Percentiles rank a stretch among this genome's conserved stretches.
Evolutionary conservation across 2,329 filamentous ascomycete genomes (phyloP).

Genomic region (Hymenoscyphus albidus): DNA sequence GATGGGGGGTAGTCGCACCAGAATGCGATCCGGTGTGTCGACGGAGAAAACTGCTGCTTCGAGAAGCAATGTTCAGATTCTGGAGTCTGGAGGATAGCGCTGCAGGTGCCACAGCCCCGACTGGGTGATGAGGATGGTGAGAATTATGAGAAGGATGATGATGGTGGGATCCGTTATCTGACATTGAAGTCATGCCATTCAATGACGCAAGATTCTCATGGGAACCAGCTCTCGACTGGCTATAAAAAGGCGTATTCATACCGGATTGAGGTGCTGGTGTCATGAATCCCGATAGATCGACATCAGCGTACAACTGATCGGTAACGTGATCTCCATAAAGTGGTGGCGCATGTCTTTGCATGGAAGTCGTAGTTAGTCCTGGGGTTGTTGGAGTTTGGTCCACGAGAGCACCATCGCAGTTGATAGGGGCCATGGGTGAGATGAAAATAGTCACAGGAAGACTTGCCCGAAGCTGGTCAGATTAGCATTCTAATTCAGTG

Average conservation of each 20-base stretch:
- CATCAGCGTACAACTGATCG: slow-evolving; percentile 84
- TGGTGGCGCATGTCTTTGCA: slow-evolving; percentile 67
- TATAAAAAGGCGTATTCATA: slow-evolving; percentile 76
- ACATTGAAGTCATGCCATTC: slow-evolving; percentile 11
- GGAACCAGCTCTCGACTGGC: slow-evolving; percentile 70
- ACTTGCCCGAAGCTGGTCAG: slow-evolving; percentile 70
- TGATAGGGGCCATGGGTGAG: slow-evolving; percentile 85
- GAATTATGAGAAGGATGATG: slow-evolving; percentile 39
- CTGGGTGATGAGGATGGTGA: slow-evolving; percentile 42
- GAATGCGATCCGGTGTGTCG: slow-evolving; percentile 30
- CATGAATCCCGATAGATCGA: slow-evolving; percentile 77
- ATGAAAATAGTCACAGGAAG: slow-evolving; percentile 92
- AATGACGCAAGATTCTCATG: slow-evolving; percentile 71
- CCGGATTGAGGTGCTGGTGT: slow-evolving; percentile 68
- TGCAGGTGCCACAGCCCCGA: slow-evolving; percentile 45
- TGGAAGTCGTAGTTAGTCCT: slow-evolving; percentile 46
- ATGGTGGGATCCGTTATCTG: slow-evolving; percentile 39
- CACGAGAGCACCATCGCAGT: slow-evolving; percentile 79
- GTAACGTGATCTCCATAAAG: slow-evolving; percentile 87
- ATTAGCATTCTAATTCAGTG: slow-evolving; percentile 18
- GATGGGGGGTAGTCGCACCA: slow-evolving; percentile 34
- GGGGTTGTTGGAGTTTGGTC: slow-evolving; percentile 52
- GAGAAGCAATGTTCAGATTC: slow-evolving; percentile 57
- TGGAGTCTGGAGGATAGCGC: slow-evolving; percentile 65
- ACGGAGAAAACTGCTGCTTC: slow-evolving; percentile 33